Conservation (phyloP, 1,139 yeast genomes). For the Zygotorulaspora mrakii region DNA sequence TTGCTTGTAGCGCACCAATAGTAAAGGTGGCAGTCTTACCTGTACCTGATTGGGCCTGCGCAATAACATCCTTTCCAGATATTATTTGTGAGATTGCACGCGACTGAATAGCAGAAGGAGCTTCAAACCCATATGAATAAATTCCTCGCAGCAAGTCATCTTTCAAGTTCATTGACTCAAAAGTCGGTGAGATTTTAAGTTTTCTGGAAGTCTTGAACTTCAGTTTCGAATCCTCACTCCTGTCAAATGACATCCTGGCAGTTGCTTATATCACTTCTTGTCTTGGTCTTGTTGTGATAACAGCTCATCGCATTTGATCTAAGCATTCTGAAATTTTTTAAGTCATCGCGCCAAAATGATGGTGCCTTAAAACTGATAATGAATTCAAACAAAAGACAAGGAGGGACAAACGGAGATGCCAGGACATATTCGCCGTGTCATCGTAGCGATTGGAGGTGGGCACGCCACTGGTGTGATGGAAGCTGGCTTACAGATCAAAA, state of each 20-base stretch:
- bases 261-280: neutral
- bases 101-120: constrained; percentile 93
- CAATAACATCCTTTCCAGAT: constrained; percentile 86
- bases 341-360: constrained; percentile 4
- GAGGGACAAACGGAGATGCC: constrained; percentile 7
- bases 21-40: constrained; percentile 98
- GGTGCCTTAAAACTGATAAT: neutral
- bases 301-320: constrained; percentile 15
- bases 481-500: constrained; percentile 25
- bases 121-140: constrained; percentile 87
- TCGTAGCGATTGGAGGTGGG: constrained; percentile 69
- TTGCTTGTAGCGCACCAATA: constrained; percentile 80
- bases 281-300: constrained; percentile 1
- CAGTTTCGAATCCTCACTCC: constrained; percentile 53
- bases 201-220: constrained; percentile 61
- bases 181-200: constrained; percentile 59
- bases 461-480: constrained; percentile 57
- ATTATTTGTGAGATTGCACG: constrained; percentile 92
- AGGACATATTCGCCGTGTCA: constrained; percentile 30
- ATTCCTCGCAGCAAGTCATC: constrained; percentile 69
- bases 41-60: constrained; percentile 98
- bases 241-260: constrained; percentile 48
- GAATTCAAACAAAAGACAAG: constrained; percentile 1
- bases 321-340: constrained; percentile 13
- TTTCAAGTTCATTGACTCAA: constrained; percentile 76